phyloP scores from a whole-genome alignment of 2,329 filamentous ascomycete genomes.

The Sclerotinia trifoliorum region DNA sequence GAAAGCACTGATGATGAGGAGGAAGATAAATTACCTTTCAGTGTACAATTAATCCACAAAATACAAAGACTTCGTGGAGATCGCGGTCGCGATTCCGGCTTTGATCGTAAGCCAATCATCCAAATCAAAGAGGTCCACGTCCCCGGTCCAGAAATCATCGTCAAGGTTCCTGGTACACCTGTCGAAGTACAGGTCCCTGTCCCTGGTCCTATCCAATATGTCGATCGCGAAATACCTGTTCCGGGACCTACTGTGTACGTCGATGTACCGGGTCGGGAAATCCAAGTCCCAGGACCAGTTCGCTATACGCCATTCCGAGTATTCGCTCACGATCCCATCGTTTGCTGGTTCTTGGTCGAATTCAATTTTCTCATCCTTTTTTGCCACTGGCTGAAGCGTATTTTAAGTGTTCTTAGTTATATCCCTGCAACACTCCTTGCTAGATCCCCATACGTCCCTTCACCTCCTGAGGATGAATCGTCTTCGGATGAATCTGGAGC shows the following conservation, averaged over 20 bases:
- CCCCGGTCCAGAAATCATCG: background rate
- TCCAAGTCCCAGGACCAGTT: background rate
- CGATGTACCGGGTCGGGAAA: background rate
- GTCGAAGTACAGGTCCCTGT: background rate
- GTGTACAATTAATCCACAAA: background rate
- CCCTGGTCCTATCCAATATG: background rate
- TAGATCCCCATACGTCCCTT: background rate
- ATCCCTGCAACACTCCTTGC: background rate
- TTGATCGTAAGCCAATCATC: background rate
- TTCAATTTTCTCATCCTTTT: slow-evolving; percentile 16
- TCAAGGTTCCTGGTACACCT: background rate
- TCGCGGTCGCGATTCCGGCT: background rate
- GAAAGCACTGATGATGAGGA: background rate
- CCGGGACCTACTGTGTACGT: background rate
- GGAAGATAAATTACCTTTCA: background rate
- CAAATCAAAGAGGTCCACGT: background rate
- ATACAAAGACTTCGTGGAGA: background rate
- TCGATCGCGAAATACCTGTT: background rate
- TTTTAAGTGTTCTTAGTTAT: background rate
- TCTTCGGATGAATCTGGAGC: slow-evolving; percentile 2
- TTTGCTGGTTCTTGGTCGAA: slow-evolving; percentile 24
- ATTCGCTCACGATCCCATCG: slow-evolving; percentile 18
- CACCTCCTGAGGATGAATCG: background rate
- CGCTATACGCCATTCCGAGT: slow-evolving; percentile 18
- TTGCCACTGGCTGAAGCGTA: background rate